These are phyloP conservation scores for Cordyceps farinosa DNA, from an alignment of 2,329 filamentous ascomycete species.

Conservation along the genomic window DNA sequence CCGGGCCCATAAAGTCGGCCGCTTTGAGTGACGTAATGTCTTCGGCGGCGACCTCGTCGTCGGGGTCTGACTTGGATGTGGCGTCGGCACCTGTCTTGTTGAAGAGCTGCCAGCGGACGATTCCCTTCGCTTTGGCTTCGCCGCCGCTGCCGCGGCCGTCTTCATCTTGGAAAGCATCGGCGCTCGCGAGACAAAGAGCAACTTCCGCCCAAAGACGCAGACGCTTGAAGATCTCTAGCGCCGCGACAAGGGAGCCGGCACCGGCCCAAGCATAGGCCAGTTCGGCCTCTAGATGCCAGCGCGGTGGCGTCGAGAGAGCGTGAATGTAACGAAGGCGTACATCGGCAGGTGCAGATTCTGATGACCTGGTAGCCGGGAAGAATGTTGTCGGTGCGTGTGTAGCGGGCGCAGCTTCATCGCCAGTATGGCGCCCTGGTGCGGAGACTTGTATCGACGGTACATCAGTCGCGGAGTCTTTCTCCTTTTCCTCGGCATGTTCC, in stretches of 20 bases:
- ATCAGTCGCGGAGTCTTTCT: slow-evolving; percentile 27
- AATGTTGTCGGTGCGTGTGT: slow-evolving; percentile 65
- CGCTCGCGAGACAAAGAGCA: slow-evolving; percentile 76
- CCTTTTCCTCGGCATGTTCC: slow-evolving; percentile 27
- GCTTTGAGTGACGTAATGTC: slow-evolving; percentile 56
- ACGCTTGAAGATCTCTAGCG: slow-evolving; percentile 92
- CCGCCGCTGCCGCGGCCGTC: slow-evolving; percentile 52
- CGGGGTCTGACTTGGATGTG: slow-evolving; percentile 35
- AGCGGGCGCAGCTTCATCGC: slow-evolving; percentile 21
- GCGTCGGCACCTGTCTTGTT: slow-evolving; percentile 48
- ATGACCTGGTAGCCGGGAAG: slow-evolving; percentile 69
- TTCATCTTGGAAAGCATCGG: slow-evolving; percentile 54
- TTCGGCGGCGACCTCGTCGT: slow-evolving; percentile 46
- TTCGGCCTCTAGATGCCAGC: slow-evolving; percentile 94
- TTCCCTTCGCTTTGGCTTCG: slow-evolving; percentile 75
- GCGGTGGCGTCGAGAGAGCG: slow-evolving; percentile 74
- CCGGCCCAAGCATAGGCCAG: slow-evolving; percentile 89
- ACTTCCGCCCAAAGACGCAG: slow-evolving; percentile 93
- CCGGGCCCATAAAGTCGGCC: slow-evolving; percentile 56
- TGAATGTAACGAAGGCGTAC: slow-evolving; percentile 82
- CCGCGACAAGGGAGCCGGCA: slow-evolving; percentile 81
- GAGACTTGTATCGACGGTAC: slow-evolving; percentile 47
- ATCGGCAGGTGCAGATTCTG: slow-evolving; percentile 73
- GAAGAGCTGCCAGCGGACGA: slow-evolving; percentile 78
- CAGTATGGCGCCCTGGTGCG: slow-evolving; percentile 29